A percentile compares a stretch with the other conserved stretches of the same genome.
These are phyloP conservation scores for Tetrahymena malaccensis DNA, from an alignment of 73 alveolate genomes.

Conservation along the genomic window DNA sequence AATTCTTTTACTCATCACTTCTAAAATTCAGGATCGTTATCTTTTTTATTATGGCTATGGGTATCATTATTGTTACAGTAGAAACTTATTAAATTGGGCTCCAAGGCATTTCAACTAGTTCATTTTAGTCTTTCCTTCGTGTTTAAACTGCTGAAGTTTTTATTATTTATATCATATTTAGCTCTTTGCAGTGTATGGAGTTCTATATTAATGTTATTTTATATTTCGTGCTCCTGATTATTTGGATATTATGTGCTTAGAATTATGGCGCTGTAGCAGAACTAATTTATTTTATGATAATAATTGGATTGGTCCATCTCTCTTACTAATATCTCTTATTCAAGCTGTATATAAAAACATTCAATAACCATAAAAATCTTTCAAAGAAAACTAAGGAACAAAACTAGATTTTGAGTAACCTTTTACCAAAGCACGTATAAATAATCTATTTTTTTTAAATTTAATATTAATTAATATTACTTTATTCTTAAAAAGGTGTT, in stretches of 20 bases:
- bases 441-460: background rate
- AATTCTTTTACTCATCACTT: background rate
- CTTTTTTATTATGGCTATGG: background rate
- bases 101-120: background rate
- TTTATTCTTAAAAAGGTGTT: background rate
- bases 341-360: background rate
- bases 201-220: background rate
- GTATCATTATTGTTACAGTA: background rate
- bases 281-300: background rate
- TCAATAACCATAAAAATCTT: background rate
- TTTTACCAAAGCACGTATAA: background rate
- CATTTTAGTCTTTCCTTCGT: background rate
- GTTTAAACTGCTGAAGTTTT: background rate
- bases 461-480: background rate
- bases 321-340: background rate
- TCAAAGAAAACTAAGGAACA: background rate
- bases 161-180: background rate
- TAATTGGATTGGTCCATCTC: background rate
- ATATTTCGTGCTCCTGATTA: background rate
- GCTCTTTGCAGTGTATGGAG: background rate
- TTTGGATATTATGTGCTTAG: background rate
- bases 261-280: background rate
- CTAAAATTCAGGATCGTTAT: background rate
- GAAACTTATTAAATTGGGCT: background rate
- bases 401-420: background rate